These are phyloP conservation scores for Udeniomyces megalosporus DNA, from an alignment of 768 basidiomycete species.

Conservation along the genomic window DNA sequence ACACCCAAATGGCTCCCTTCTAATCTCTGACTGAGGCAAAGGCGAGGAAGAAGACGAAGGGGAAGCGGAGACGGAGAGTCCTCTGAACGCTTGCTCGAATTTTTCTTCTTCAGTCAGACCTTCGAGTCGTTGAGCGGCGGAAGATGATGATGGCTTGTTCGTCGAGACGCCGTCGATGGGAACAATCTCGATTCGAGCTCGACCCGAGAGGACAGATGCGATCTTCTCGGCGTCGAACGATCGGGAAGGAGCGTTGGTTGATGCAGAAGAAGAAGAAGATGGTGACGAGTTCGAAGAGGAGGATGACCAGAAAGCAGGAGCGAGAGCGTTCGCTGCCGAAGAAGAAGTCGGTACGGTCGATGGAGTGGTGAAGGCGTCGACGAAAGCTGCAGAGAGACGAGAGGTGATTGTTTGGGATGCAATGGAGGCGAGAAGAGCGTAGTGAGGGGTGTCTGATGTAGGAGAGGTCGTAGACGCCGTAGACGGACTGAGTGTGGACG, in stretches of 20 bases:
- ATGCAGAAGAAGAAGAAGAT: conserved; percentile 36
- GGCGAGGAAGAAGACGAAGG: too few species aligned
- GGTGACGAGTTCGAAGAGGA: too few species aligned
- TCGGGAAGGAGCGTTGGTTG: neutral
- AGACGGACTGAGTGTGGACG: conserved; percentile 11
- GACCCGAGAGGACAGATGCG: conserved; percentile 1
- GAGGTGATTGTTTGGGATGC: conserved; percentile 59
- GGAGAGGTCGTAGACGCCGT: conserved; percentile 16
- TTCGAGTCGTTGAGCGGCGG: too few species aligned
- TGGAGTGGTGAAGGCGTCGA: conserved; percentile 64
- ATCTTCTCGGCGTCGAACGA: conserved; percentile 59
- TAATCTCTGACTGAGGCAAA: too few species aligned
- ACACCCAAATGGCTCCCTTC: too few species aligned
- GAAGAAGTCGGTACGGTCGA: conserved; percentile 22
- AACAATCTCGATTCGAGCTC: conserved; percentile 4
- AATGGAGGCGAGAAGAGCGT: conserved; percentile 42
- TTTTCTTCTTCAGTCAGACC: too few species aligned
- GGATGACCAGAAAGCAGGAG: conserved; percentile 22
- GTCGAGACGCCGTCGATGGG: too few species aligned
- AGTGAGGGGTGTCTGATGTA: neutral
- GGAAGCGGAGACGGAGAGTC: too few species aligned
- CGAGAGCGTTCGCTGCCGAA: conserved; percentile 17
- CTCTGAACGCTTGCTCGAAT: too few species aligned
- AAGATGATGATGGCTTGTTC: too few species aligned
- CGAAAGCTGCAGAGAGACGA: conserved; percentile 60